phyloP scores from a whole-genome alignment of 805 yeast species.

The Metschnikowia similis region DNA sequence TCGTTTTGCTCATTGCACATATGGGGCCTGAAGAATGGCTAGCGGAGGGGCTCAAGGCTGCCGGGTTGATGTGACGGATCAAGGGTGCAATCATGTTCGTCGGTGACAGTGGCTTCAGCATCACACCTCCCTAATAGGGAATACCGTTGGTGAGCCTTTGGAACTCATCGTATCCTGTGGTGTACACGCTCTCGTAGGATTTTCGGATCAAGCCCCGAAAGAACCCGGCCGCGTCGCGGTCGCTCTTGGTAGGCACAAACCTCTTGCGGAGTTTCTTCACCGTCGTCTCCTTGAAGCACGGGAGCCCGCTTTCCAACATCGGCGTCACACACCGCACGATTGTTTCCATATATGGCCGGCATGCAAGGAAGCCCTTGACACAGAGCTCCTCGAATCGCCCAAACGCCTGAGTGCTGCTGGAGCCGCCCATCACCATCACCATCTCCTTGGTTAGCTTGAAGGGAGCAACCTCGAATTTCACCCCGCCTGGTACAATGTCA shows the following conservation, averaged over 20 bases:
- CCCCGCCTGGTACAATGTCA: constrained; percentile 99
- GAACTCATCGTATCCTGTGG: constrained; percentile 96
- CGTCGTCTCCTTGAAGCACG: constrained; percentile 89
- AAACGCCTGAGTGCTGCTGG: constrained; percentile 76
- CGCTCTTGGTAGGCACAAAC: constrained; percentile 76
- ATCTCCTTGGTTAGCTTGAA: constrained; percentile 94
- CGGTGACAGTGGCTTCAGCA: no score
- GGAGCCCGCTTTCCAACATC: constrained; percentile 92
- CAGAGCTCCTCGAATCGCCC: constrained; percentile 93
- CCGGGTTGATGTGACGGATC: no score
- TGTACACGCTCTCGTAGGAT: constrained; percentile 82
- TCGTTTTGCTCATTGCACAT: no score
- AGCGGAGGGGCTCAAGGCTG: no score
- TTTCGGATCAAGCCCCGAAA: constrained; percentile 74
- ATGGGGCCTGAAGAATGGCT: no score
- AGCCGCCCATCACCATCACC: constrained; percentile 96
- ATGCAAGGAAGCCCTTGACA: constrained; percentile 84
- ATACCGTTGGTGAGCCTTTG: constrained; percentile 95
- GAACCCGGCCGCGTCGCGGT: constrained; percentile 76
- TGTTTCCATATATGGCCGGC: constrained; percentile 82
- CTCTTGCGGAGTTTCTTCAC: constrained; percentile 72
- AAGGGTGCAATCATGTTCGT: no score
- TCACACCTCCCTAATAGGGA: constrained; percentile 55
- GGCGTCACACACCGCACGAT: constrained; percentile 83
- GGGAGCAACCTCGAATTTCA: constrained; percentile 96